Evolutionary conservation across 2,329 filamentous ascomycete species (phyloP), one percentile per base, ranked within the genome.

Genomic region (Hymenoscyphus repandus): DNA sequence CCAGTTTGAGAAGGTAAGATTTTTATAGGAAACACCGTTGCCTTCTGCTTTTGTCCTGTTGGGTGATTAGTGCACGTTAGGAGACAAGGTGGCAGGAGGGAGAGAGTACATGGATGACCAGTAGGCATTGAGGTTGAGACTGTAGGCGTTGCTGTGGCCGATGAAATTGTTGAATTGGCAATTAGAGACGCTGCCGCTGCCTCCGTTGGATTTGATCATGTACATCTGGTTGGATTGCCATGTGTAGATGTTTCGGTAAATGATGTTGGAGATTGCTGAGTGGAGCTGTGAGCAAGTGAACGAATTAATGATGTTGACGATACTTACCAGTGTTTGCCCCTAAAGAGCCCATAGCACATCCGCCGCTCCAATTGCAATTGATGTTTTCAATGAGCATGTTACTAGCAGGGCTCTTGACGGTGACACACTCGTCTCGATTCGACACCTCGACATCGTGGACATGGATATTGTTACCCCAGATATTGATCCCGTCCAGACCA

Each of bases 401-500:
- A 47, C 72, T 78, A 76, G 56, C 78, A 72, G 3, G 77, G 62
- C 80, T 76, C 50, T 78, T 81, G 53, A 80, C 74, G 2, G 77
- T 80, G 0, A 81, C 76, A 60, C 77, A 81, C 61, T 82, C 79
- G 59, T 82, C 77, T 64, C 79, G 80, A 71, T 82, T 83, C 20
- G 79, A 80, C 5, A 82, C 78, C 68, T 76, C 75, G 39, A 82
- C 69, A 61, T 83, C 79, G 59, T 82, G 79, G 43, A 81, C 68
- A 73, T 75, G 78, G 47, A 81, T 73, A 56, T 82, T 80, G 40
- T 64, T 71, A 11, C 72, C 71, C 67, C 71, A 78, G 3, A 81
- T 70, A 59, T 81, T 75, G 50, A 82, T 70, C 2, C 79, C 79
- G 59, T 82, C 79, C 5, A 81, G 64, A 42, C 75, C 76, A 43